These are phyloP conservation scores for Thielaviopsis ethacetica DNA, from an alignment of 2,329 filamentous ascomycete genomes.

Conservation along the genomic window DNA sequence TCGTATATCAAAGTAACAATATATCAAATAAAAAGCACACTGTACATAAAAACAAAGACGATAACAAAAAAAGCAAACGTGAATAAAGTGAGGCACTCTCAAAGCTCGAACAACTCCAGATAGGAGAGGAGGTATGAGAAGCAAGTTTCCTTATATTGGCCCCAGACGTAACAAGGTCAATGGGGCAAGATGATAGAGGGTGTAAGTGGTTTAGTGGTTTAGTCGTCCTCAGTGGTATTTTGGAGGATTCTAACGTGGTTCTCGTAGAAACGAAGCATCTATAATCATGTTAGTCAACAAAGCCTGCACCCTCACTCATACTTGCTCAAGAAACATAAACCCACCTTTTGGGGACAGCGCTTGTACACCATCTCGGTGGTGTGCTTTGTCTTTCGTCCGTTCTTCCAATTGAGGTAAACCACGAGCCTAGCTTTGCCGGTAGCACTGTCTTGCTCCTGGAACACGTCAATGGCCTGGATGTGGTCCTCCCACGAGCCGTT, in stretches of 20 bases:
- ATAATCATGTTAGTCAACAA: not conserved
- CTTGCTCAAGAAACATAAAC: constrained; percentile 9
- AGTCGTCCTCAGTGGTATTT: not conserved
- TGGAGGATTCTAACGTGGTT: constrained; percentile 38
- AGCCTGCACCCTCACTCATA: too few species aligned
- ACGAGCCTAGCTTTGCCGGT: constrained; percentile 28
- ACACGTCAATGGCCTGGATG: constrained; percentile 53
- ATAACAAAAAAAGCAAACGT: too few species aligned
- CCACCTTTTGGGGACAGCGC: constrained; percentile 63
- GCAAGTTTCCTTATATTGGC: too few species aligned
- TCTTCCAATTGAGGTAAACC: constrained; percentile 59
- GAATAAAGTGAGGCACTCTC: too few species aligned
- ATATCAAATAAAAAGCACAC: too few species aligned
- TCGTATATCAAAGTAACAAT: too few species aligned
- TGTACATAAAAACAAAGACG: too few species aligned
- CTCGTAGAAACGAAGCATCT: constrained; percentile 47
- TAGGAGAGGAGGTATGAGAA: too few species aligned
- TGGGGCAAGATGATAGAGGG: too few species aligned
- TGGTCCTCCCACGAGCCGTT: constrained; percentile 63
- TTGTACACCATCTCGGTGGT: constrained; percentile 50
- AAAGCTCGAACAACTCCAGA: too few species aligned
- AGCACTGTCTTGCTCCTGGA: constrained; percentile 44
- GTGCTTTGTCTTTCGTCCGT: constrained; percentile 58
- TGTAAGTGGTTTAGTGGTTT: too few species aligned
- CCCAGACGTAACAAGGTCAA: too few species aligned